Evolutionary conservation across 2,329 filamentous ascomycete species (phyloP), one percentile per base, ranked within the genome.

Genomic region (Lojkania enalia): DNA sequence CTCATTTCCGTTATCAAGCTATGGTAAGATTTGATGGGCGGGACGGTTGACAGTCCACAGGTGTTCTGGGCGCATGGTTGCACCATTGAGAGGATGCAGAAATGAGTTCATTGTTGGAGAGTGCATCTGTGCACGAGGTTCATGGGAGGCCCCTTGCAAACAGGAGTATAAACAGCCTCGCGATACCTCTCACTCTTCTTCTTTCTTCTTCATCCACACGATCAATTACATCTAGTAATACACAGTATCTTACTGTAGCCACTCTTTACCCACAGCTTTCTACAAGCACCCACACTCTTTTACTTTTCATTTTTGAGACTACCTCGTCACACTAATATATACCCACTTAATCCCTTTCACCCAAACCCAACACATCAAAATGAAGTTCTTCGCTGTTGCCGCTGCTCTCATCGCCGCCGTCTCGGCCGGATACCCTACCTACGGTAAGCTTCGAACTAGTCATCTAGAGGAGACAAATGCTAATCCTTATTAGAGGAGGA

Each of bases 341-440:
- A 33, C 30, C 30, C 33, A 9, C 33, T 20, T 19, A 29, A 35
- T 14, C 37, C 37, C 16, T 20, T 21, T 18, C 16, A 44, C 31
- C 30, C 43, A 42, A 48, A 49, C 33, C 46, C 48, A 44, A 25
- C 33, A 33, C 33, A 42, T 38, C 39, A 53, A 45, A 50, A 67
- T 67, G 64, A 61, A 59, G 58, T 66, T 65, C 61, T 57, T 61
- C 54, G 46, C 60, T 39, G 33, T 61, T 42, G 47, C 56, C 54
- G 58, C 60, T 48, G 49, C 60, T 29, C 36, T 63, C 44, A 39
- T 58, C 39, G 56, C 58, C 37, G 55, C 55, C 31, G 62, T 52
- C 35, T 54, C 54, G 39, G 62, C 61, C 3, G 54, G 55, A 19
- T 56, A 55, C 16, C 27, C 14, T 18, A 7, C n/a, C 45, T 37